Evolutionary conservation across 2,329 filamentous ascomycete species (phyloP), one percentile per base, ranked within the genome.

Genomic region (Alternaria brassicicola): DNA sequence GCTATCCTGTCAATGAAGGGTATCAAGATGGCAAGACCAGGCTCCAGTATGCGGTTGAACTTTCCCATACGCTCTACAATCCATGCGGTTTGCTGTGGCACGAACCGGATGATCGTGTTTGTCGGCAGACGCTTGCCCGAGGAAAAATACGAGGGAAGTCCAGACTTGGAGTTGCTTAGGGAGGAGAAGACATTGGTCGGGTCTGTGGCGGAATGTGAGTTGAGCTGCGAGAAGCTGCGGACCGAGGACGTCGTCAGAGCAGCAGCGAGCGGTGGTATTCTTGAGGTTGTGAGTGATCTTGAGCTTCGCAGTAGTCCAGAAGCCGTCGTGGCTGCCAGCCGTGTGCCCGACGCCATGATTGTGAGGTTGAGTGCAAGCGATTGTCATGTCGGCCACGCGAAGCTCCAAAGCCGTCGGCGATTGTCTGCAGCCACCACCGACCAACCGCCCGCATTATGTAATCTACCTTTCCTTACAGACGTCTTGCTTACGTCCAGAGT

Each of bases 31-130:
- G 95, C 93, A 62, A 99, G 83, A 56, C 95, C 95, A 3, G 95
- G 95, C 71, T 97, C 87, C 49, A 99, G 83, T 72, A 99, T 97
- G 60, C 93, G 87, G 80, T 92, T 90, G 82, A 97, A 99, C 80
- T 93, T 95, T 72, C 95, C 95, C 95, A 99, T 99, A 75, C 95
- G 93, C 86, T 99, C 95, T 56, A 99, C 95, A 59, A 99, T 94
- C 95, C 95, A 99, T 78, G 95, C 95, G 70, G 94, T 98, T 83
- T 99, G 95, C 80, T 99, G 95, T n/a, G 95, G 95, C 39, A 99
- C 95, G 79, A 98, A 99, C 60, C 94, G 92, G 70, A 99, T 84
- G 63, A 99, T 84, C 4, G 95, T 99, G 80, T 99, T 99, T 68
- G 93, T 91, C 26, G 95, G 95, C 51, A 97, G 84, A 21, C 83